Conservation (phyloP, 106 monocot species). For the Alisma plantagoaquatica region DNA sequence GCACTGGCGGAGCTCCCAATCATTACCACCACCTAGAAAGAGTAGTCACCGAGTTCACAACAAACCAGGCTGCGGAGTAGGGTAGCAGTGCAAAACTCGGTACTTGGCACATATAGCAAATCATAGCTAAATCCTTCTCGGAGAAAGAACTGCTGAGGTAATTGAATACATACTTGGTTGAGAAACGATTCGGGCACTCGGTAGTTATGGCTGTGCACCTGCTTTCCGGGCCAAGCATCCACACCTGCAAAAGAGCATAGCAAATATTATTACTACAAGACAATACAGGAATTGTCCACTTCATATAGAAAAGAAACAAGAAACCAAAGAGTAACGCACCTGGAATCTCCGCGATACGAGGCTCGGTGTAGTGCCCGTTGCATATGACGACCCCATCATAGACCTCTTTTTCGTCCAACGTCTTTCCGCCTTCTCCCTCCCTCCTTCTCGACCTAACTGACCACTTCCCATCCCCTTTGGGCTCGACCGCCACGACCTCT, state of each 20-base stretch:
- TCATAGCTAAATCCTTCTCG: neutral
- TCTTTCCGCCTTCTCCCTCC: conserved; percentile 11
- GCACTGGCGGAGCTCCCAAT: conserved; percentile 87
- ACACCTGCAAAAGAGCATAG: conserved; percentile 49
- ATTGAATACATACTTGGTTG: conserved; percentile 33
- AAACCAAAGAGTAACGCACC: conserved; percentile 46
- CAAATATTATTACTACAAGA: no score
- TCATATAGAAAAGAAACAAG: no score
- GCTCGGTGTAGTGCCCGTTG: conserved; percentile 78
- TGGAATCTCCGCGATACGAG: conserved; percentile 63
- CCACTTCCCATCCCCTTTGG: conserved; percentile 42
- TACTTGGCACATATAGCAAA: neutral
- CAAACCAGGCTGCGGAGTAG: no score
- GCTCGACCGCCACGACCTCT: conserved; percentile 62
- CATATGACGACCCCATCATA: conserved; percentile 88
- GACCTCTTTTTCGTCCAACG: conserved; percentile 23
- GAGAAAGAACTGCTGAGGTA: conserved; percentile 2
- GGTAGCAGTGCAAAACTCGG: no score
- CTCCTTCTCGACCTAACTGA: conserved; percentile 12
- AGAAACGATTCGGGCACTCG: conserved; percentile 66
- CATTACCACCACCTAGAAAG: conserved; percentile 64
- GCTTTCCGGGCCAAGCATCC: conserved; percentile 79
- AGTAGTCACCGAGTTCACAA: no score
- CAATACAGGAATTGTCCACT: no score
- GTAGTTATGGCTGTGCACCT: conserved; percentile 94